A percentile compares a stretch with the other conserved stretches of the same genome.
These are phyloP conservation scores for Sclerotinia sclerotiorum DNA, from an alignment of 2,329 filamentous ascomycete genomes.

Conservation along the genomic window DNA sequence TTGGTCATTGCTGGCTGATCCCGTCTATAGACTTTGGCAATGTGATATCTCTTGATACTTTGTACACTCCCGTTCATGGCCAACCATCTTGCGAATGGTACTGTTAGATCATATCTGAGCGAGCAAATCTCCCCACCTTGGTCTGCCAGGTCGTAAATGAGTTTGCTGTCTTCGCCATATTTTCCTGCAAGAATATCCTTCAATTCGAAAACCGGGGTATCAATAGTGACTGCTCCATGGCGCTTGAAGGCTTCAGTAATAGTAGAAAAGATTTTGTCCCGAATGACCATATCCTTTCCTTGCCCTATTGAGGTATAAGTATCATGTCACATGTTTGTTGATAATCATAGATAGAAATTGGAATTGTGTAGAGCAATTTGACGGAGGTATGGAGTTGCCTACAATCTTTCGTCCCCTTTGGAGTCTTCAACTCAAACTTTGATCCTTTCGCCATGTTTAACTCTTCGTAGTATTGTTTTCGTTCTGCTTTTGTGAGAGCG, in stretches of 20 bases:
- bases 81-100: conserved; percentile 88
- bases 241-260: conserved; percentile 80
- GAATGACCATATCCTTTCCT: conserved; percentile 74
- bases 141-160: conserved; percentile 87
- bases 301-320: conserved; percentile 50
- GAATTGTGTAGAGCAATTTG: conserved; percentile 17
- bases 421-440: conserved; percentile 76
- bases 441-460: conserved; percentile 43
- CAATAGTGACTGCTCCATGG: conserved; percentile 76
- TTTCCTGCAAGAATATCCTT: conserved; percentile 85
- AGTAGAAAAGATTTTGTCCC: conserved; percentile 75
- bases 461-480: conserved; percentile 28
- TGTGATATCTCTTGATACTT: conserved; percentile 90
- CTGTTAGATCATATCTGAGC: conserved; percentile 82
- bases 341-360: not conserved
- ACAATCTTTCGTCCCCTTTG: conserved; percentile 90
- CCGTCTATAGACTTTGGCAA: conserved; percentile 85
- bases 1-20: conserved; percentile 86
- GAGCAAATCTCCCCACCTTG: conserved; percentile 85
- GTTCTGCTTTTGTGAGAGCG: conserved; percentile 31
- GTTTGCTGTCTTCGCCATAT: conserved; percentile 88
- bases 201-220: conserved; percentile 82
- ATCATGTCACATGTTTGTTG: conserved; percentile 30
- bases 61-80: conserved; percentile 81
- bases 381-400: conserved; percentile 30